Evolutionary conservation across 345 rosid genomes (phyloP).

Genomic region (Ricinus communis): DNA sequence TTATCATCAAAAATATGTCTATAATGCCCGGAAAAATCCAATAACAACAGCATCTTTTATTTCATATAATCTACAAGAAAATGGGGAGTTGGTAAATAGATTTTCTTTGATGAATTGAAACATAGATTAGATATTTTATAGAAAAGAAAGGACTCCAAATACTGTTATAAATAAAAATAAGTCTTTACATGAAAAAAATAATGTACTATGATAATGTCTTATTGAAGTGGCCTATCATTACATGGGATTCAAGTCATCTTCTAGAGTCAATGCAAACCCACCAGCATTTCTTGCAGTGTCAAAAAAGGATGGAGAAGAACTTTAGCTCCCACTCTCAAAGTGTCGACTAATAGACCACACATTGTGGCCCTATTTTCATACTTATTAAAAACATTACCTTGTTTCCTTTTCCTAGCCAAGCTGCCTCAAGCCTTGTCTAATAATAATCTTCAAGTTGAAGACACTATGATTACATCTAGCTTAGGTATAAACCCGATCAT

Average conservation of each 20-base stretch:
- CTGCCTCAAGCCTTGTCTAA: constrained; percentile 12
- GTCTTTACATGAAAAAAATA: background rate
- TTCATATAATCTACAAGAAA: too few relatives aligned
- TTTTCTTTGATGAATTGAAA: too few relatives aligned
- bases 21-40: constrained; percentile 13
- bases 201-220: background rate
- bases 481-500: constrained; percentile 1
- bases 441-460: constrained; percentile 27
- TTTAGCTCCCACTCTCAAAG: constrained; percentile 36
- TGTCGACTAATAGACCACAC: constrained; percentile 7
- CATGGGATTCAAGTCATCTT: constrained; percentile 29
- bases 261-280: constrained; percentile 50
- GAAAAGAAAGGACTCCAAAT: too few relatives aligned
- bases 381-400: constrained; percentile 1
- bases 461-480: constrained; percentile 37
- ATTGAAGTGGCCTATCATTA: constrained; percentile 26
- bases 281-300: background rate
- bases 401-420: background rate
- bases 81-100: too few relatives aligned
- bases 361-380: constrained; percentile 9
- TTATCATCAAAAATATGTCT: constrained; percentile 20
- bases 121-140: too few relatives aligned
- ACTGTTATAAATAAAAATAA: too few relatives aligned
- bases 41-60: background rate
- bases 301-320: constrained; percentile 19